Base-by-base conservation (phyloP, 2,329 filamentous ascomycete species). In the Fusarium staphyleae region DNA sequence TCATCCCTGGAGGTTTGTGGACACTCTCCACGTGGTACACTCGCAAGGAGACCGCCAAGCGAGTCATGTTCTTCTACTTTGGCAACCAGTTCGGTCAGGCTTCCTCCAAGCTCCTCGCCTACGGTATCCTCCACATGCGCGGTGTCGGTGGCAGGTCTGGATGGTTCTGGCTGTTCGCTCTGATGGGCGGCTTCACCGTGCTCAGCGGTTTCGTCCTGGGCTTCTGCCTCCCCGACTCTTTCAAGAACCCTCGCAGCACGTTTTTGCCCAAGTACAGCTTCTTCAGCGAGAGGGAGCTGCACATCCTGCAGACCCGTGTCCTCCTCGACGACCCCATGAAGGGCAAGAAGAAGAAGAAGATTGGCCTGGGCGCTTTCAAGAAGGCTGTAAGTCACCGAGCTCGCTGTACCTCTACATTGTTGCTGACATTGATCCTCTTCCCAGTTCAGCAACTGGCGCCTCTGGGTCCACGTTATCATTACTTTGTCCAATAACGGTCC, bases 11-110 rank as follows among this genome's bases (percentile, higher is more conserved):
- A 3, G 72, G 73, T 6, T 69, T 79, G 0, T 81, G 74, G 70
- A 80, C 80, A 3, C 69, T 84, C 2, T 81, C 80, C 0, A 80
- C 77, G 1, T 84, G 81, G 81, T 84, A 84, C 65, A 82, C 79
- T 1, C 75, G 74, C 3, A 71, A 72, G 3, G 81, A 84, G 63
- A 79, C 78, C 0, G 79, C 78, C 48, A 78, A 82, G 53, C 75
- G 81, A 8, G 76, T 82, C 41, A 79, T 79, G 65, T 65, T 83
- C 28, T 84, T 84, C 67, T 84, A 80, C 70, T 80, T 84, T 49
- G 82, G 81, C 10, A 82, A 82, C 61, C 77, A 81, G 64, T 73
- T 82, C 13, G 81, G 79, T 5, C 69, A 72, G 15, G 71, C 70
- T 2, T 70, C 66, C 0, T 69, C 67, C 0, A 69, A 70, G 50